Evolutionary conservation across 148 eudicot species (phyloP), one percentile per base, ranked within the genome.

Genomic region (Rhododendron williamsianum): DNA sequence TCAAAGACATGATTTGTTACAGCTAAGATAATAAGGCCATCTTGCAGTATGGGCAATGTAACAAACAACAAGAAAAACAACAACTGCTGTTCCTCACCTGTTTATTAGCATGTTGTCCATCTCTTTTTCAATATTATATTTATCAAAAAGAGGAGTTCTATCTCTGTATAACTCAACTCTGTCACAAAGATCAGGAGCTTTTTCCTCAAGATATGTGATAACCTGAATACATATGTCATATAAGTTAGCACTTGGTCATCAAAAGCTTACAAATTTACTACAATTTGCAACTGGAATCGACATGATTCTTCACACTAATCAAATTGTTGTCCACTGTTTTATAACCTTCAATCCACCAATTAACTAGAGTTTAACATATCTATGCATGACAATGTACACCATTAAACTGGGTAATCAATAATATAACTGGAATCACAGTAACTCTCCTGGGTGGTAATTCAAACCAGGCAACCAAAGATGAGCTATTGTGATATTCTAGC

Each of bases 171-270:
- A 89, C 89, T 94, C 95, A 85, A 97, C 94, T 89, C 96, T 89
- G 76, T 93, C 94, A 91, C 99, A 94, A 83, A 97, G 95, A 88
- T 92, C 90, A 78, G 99, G 99, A 85, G 98, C 99, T 88, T 95
- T 91, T 78, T 91, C 95, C 87, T 92, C 98, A 86, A 97, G 98
- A 93, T 97, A 97, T 87, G 92, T 95, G 82, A 96, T 97, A 86
- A 97, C 98, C 99, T 97, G 91, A 78, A 89, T 41, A 78, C 48
- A 87, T 15, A 60, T 54, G 65, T 46, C 60, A 74, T 25, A 85
- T 9, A 77, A 41, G 63, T 77, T 49, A 81, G 63, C 23, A 33
- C 23, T 76, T 84, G 58, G 83, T 48, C 41, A 80, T 63, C 21
- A 27, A 49, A 13, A 65, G 82, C 33, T 27, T 23, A 27, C n/a